Base-by-base conservation (phyloP, 768 basidiomycete species). In the Amanita rimosa region DNA sequence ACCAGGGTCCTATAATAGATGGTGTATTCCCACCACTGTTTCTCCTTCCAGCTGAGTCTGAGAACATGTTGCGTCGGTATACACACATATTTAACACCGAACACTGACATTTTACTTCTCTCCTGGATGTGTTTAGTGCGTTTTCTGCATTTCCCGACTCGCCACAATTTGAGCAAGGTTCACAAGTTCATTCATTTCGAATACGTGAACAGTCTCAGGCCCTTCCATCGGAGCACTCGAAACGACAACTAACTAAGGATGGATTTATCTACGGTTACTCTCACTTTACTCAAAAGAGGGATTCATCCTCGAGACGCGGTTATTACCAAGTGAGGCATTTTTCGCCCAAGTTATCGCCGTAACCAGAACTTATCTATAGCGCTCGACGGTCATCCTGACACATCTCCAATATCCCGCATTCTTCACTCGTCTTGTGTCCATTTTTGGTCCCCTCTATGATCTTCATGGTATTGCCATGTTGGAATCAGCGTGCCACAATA, bases 111-210 rank as follows among this genome's bases (percentile, higher is more conserved):
- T 34, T 24, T 33, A 29, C 10, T 42, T 53, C 49, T n/a, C 45
- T 46, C 13, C 54, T 10, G 7, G 14, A 6, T 24, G 26, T 43
- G 17, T 24, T 39, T 52, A 96, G 93, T 48, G 88, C 92, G 2
- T 97, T 97, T 62, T 88, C 86, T 6, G 81, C 90, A 1, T 92
- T 97, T 58, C 93, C 93, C 0, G 93, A 97, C 59, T 91, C 91
- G 0, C 66, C 81, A 1, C 81, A 88, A 48, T 90, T 90, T 50
- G 81, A 87, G 40, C 83, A 94, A 60, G 91, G 91, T 5, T 79
- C 81, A 0, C 81, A 88, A 58, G 72, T 75, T 1, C 91, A 95
- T 62, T 91, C 88, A 0, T 95, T 95, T 67, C 81, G 92, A 44
- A 77, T 95, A 46, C 79, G 88, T 44, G 73, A 74, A 57, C 69